Conservation (phyloP, 352 stramenopile genomes). For the Aphanomyces stellatus region DNA sequence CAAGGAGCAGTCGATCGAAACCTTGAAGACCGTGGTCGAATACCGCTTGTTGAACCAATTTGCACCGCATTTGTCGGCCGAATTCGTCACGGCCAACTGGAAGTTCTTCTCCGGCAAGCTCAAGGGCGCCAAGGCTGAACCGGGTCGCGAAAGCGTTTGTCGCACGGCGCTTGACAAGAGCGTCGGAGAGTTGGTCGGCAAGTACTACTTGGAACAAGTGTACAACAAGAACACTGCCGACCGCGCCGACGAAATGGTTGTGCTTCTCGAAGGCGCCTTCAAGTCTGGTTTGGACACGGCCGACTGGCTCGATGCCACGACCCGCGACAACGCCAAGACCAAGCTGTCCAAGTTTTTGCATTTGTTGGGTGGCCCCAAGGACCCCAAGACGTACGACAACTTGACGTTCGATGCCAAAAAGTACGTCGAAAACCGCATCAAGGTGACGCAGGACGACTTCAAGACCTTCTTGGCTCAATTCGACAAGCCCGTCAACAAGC, state of each 20-base stretch:
- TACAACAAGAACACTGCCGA: background rate
- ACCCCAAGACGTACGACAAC: too few species aligned
- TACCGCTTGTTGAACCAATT: too few species aligned
- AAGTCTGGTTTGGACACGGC: constrained; percentile 73
- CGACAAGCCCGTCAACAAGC: constrained; percentile 34
- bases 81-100: constrained; percentile 82
- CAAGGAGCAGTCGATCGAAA: constrained; percentile 26
- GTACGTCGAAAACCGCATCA: too few species aligned
- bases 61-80: constrained; percentile 40
- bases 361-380: too few species aligned
- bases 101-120: constrained; percentile 80
- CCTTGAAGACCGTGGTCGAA: constrained; percentile 48
- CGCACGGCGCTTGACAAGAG: constrained; percentile 57
- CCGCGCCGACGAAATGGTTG: constrained; percentile 73
- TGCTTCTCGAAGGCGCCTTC: constrained; percentile 73
- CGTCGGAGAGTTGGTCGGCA: constrained; percentile 67
- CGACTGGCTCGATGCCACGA: constrained; percentile 85
- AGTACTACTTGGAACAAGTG: too few species aligned
- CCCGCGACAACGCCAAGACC: constrained; percentile 63
- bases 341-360: constrained; percentile 86
- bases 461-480: constrained; percentile 28
- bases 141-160: constrained; percentile 86
- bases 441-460: too few species aligned
- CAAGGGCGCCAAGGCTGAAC: constrained; percentile 70
- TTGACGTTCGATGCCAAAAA: too few species aligned